Conservation (phyloP, 2,329 filamentous ascomycete species). For the Pseudophaeomoniella oleicola region DNA sequence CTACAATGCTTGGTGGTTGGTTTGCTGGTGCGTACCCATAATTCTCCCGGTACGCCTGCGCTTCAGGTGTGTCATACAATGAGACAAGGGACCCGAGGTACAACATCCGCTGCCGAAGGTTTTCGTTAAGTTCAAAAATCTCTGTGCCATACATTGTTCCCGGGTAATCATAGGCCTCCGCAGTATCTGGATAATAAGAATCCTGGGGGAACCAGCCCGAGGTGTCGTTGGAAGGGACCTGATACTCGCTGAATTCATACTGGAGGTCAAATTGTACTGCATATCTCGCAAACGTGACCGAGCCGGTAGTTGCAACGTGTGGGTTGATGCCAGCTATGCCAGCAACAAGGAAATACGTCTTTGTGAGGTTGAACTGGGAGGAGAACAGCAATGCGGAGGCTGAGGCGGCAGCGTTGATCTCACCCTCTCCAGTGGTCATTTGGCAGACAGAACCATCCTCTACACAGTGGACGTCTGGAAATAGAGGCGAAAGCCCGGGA, state of each 20-base stretch:
- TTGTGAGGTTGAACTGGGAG: constrained; percentile 45
- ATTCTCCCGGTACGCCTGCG: constrained; percentile 37
- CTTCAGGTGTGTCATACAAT: constrained; percentile 36
- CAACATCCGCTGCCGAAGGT: too few relatives aligned
- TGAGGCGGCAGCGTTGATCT: constrained; percentile 61
- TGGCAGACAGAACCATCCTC: constrained; percentile 49
- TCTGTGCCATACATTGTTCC: constrained; percentile 50
- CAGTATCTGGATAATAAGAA: constrained; percentile 33
- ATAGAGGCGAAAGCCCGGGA: constrained; percentile 51
- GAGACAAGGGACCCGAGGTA: constrained; percentile 36
- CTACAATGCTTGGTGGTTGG: constrained; percentile 38
- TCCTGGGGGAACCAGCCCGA: constrained; percentile 59
- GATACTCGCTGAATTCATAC: constrained; percentile 59
- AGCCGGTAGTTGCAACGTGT: constrained; percentile 47
- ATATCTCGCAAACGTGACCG: constrained; percentile 54
- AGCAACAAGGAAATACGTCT: constrained; percentile 56
- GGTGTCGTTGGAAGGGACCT: constrained; percentile 48
- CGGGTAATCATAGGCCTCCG: too few relatives aligned
- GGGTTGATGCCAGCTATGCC: constrained; percentile 67
- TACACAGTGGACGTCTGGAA: constrained; percentile 52
- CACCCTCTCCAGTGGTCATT: constrained; percentile 43
- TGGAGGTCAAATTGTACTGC: constrained; percentile 62
- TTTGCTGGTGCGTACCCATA: constrained; percentile 36
- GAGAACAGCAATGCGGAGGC: constrained; percentile 49
- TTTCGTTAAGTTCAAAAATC: constrained; percentile 51